Conservation (phyloP, 345 rosid species). For the Carallia brachiata region DNA sequence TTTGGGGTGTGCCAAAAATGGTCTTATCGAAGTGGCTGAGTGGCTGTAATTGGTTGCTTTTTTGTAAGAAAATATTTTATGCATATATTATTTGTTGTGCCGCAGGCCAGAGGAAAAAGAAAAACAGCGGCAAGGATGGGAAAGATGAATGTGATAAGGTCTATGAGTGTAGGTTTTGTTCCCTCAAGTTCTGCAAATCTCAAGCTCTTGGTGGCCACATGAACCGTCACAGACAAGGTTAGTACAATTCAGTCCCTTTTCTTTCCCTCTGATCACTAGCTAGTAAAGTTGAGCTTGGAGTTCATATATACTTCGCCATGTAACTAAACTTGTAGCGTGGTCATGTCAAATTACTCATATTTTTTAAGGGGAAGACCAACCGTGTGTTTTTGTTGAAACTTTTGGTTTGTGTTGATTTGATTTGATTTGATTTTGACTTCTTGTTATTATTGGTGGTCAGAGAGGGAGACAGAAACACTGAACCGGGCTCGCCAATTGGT, state of each 20-base stretch:
- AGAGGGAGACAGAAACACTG: constrained; percentile 97
- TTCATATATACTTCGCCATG: not conserved
- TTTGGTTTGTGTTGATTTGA: not conserved
- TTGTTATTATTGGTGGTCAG: constrained; percentile 39
- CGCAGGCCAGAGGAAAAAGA: constrained; percentile 53
- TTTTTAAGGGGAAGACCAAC: constrained; percentile 27
- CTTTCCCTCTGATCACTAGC: not conserved
- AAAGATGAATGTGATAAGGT: constrained; percentile 86
- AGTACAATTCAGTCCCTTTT: constrained; percentile 9
- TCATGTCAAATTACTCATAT: constrained; percentile 23
- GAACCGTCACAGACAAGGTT: constrained; percentile 99
- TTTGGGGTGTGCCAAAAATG: constrained; percentile 26
- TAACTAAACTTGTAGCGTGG: constrained; percentile 14
- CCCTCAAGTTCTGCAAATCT: constrained; percentile 99
- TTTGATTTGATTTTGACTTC: constrained; percentile 29
- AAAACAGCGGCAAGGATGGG: constrained; percentile 67
- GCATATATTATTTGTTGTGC: not conserved
- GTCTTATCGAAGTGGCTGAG: constrained; percentile 43
- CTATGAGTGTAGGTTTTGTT: constrained; percentile 98
- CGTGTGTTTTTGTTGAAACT: not conserved
- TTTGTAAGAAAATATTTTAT: not conserved
- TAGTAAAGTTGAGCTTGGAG: too few relatives aligned
- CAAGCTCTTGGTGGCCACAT: constrained; percentile 99
- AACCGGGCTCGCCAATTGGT: constrained; percentile 98
- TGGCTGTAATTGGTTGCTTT: constrained; percentile 39